Base-by-base conservation (phyloP, 768 basidiomycete genomes). In the Amanita pseudoporphyria region DNA sequence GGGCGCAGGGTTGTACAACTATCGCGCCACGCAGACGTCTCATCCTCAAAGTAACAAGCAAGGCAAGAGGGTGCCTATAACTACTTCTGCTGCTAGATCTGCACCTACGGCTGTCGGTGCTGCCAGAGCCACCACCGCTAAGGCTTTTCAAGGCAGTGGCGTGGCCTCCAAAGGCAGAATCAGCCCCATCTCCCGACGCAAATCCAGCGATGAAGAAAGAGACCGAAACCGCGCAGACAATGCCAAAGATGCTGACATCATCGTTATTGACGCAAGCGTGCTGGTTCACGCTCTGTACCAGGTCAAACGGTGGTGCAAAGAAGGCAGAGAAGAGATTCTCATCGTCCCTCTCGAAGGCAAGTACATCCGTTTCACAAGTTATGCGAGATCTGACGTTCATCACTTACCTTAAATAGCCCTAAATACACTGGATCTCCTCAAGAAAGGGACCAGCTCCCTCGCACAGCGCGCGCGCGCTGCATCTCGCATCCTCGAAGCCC, bases 351-450 rank as follows among this genome's bases (percentile, higher is more conserved):
- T 93, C 24, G 92, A 96, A 78, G 90, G 91, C 92, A 54, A 44
- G 76, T 69, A n/a, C n/a, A n/a, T n/a, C n/a, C 32, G 5, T 31
- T n/a, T n/a, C n/a, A n/a, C n/a, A n/a, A n/a, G n/a, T 31, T 32
- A n/a, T n/a, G n/a, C n/a, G n/a, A n/a, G 41, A 46, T 12, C 30
- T 43, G 26, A 32, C 22, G 40, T 52, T 32, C 21, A 32, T n/a
- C n/a, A n/a, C n/a, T n/a, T 40, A 94, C 92, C 86, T 9, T n/a
- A n/a, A n/a, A n/a, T n/a, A 95, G 92, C 86, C 7, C 74, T 96
- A 24, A 94, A 92, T 59, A 94, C 92, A 0, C 75, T 96, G 2
- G 93, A 96, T 61, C 69, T 94, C 2, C 77, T 95, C 59, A 96
- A 96, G 76, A 96, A 95, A 62, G 92, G 92, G 1, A 81, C 82